Conservation (phyloP, 129 eudicot genomes). For the Calendula officinalis region DNA sequence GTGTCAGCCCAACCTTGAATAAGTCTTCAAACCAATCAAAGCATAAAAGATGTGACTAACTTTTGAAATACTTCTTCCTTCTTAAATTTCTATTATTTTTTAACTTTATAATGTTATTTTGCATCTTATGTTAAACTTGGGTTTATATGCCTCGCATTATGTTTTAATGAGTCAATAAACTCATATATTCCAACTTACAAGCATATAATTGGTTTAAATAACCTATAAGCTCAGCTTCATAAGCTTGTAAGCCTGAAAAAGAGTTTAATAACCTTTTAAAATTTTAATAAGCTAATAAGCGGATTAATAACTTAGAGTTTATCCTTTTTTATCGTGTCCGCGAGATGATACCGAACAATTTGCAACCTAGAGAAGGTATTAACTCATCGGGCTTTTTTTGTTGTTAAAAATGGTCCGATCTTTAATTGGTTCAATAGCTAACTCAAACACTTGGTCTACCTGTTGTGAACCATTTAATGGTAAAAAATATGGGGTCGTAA, state of each 20-base stretch:
- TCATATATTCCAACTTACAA: no score
- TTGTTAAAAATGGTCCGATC: background rate
- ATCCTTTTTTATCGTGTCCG: background rate
- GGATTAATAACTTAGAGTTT: background rate
- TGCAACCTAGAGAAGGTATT: background rate
- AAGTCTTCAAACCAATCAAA: conserved; percentile 30
- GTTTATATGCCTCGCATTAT: background rate
- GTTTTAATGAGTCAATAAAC: no score
- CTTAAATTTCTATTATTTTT: background rate
- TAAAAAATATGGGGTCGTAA: background rate
- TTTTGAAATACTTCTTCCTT: background rate
- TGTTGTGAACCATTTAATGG: background rate
- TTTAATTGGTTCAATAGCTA: background rate
- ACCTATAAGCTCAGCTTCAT: no score
- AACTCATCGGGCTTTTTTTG: background rate
- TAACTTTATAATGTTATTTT: background rate
- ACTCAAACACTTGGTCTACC: background rate
- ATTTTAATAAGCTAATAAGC: no score
- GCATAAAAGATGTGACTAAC: conserved; percentile 6
- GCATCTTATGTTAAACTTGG: background rate
- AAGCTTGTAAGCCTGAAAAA: no score
- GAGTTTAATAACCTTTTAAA: no score
- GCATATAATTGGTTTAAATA: no score
- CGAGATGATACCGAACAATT: background rate
- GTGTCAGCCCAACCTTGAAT: conserved; percentile 38